Evolutionary conservation across 331 rosid species (phyloP).

Genomic region (Phaseolus coccineus): DNA sequence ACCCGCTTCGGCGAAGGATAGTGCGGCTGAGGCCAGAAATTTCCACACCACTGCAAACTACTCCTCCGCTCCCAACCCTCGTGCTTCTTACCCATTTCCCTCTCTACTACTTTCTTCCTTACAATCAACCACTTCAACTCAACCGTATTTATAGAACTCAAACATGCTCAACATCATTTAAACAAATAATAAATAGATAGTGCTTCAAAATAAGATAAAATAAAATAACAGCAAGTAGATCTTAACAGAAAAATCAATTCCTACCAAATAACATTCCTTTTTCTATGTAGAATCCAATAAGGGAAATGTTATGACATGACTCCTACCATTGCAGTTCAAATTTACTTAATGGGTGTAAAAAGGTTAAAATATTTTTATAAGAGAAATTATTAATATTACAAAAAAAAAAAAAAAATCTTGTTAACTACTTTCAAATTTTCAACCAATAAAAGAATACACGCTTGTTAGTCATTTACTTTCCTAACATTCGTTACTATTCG

Average conservation of each 20-base stretch:
- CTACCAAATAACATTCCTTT: too few relatives aligned
- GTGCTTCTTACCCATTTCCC: background rate
- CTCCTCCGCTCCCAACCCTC: conserved; percentile 30
- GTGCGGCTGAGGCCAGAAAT: conserved; percentile 67
- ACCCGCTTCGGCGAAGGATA: conserved; percentile 70
- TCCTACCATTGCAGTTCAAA: background rate
- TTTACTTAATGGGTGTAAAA: too few relatives aligned
- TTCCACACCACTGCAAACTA: conserved; percentile 44
- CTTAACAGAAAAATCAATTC: background rate
- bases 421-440: too few relatives aligned
- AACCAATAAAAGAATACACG: too few relatives aligned
- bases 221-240: background rate
- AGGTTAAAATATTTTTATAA: too few relatives aligned
- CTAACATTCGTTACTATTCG: too few relatives aligned
- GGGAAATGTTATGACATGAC: background rate
- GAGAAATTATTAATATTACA: too few relatives aligned
- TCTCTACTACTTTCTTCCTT: background rate
- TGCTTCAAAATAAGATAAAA: too few relatives aligned
- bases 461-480: too few relatives aligned
- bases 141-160: background rate
- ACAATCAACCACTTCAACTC: background rate
- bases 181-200: background rate
- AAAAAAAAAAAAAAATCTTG: too few relatives aligned
- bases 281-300: conserved; percentile 22
- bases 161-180: background rate